These are phyloP conservation scores for Tritrichomonas musculus DNA, from an alignment of 208 protist species.

Conservation along the genomic window DNA sequence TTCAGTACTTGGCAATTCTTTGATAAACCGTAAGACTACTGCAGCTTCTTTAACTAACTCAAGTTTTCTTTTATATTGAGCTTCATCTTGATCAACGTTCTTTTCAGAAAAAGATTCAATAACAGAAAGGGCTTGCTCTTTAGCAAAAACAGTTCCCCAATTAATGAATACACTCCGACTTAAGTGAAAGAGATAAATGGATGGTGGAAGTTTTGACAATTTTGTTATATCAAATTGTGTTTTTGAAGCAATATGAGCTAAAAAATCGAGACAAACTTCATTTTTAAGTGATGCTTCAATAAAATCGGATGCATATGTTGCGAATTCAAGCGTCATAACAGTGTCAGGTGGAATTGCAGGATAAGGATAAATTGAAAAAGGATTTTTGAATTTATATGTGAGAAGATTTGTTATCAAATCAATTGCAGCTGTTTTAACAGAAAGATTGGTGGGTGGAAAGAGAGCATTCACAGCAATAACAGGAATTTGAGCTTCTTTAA, in stretches of 20 bases:
- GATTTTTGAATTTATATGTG: neutral
- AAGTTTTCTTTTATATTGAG: neutral
- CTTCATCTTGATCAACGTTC: neutral
- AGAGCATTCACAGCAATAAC: neutral
- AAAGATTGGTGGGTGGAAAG: neutral
- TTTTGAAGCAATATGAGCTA: neutral
- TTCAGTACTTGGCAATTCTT: neutral
- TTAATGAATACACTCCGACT: neutral
- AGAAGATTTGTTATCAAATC: neutral
- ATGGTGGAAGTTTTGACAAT: neutral
- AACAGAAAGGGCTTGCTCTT: too few relatives aligned
- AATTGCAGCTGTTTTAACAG: neutral
- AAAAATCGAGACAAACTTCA: too few relatives aligned
- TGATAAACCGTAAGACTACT: neutral
- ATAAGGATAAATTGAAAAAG: neutral
- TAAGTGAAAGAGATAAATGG: neutral
- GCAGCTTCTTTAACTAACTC: neutral
- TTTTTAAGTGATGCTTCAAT: neutral
- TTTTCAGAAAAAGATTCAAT: too few relatives aligned
- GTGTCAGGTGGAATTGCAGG: neutral
- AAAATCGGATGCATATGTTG: neutral
- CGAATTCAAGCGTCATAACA: neutral
- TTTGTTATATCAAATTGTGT: neutral
- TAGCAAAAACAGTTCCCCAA: neutral
- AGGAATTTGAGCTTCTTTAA: neutral